These are phyloP conservation scores for Aegilops umbellulata DNA, from an alignment of 176 grass and related monocot species.

Conservation along the genomic window DNA sequence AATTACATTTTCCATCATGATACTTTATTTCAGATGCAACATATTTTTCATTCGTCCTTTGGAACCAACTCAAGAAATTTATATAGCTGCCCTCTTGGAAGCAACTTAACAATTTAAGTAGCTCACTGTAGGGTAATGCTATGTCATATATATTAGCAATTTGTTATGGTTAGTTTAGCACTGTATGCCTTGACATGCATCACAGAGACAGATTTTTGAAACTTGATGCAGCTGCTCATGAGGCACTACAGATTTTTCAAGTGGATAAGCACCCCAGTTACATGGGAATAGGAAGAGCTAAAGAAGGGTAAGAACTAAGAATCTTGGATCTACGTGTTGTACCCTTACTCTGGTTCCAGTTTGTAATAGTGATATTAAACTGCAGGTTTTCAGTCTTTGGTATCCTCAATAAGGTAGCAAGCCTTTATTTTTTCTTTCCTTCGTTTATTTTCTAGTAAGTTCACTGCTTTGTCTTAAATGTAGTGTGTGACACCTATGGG, in stretches of 20 bases:
- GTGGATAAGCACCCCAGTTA: conserved; percentile 94
- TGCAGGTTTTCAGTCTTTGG: conserved; percentile 98
- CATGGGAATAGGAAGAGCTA: conserved; percentile 97
- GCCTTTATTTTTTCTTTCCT: neutral
- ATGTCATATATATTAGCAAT: neutral
- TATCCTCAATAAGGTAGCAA: conserved; percentile 88
- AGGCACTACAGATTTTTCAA: conserved; percentile 97
- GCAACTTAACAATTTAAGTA: conserved; percentile 12
- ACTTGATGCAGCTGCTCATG: conserved; percentile 90
- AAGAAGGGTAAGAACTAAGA: conserved; percentile 83
- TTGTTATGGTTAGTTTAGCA: neutral
- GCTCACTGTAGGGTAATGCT: neutral
- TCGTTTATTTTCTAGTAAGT: conserved; percentile 21
- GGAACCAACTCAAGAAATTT: conserved; percentile 7
- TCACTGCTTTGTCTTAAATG: conserved; percentile 36
- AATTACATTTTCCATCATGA: conserved; percentile 6
- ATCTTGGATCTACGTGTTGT: conserved; percentile 24
- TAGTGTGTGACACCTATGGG: conserved; percentile 98
- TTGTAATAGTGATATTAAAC: conserved; percentile 28
- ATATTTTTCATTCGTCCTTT: conserved; percentile 5
- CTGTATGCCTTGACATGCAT: conserved; percentile 55
- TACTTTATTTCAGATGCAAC: neutral
- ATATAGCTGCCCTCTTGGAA: neutral
- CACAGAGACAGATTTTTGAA: conserved; percentile 92
- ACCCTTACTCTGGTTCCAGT: conserved; percentile 15